Evolutionary conservation across 805 yeast genomes (phyloP).

Genomic region (Metschnikowia kofuensis): DNA sequence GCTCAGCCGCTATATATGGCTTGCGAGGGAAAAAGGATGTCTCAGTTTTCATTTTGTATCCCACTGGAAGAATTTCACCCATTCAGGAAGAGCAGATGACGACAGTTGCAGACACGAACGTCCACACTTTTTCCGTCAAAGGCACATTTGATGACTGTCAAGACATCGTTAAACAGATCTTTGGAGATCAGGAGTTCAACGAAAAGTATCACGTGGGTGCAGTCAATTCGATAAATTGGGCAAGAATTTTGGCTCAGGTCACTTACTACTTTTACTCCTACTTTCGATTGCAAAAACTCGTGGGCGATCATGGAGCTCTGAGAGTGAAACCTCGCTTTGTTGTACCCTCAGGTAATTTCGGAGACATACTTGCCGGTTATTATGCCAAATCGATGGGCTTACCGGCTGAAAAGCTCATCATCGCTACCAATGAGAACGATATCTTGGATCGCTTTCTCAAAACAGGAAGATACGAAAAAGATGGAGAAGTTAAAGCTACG

Average conservation of each 20-base stretch:
- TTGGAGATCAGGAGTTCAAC: conserved; percentile 87
- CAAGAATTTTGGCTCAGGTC: conserved; percentile 95
- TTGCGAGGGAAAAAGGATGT: conserved; percentile 95
- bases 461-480: conserved; percentile 81
- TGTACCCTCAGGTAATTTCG: conserved; percentile 98
- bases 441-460: conserved; percentile 90
- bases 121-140: conserved; percentile 90
- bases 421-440: conserved; percentile 95
- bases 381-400: conserved; percentile 94
- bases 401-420: conserved; percentile 80
- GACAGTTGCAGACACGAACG: conserved; percentile 87
- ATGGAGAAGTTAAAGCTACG: conserved; percentile 75
- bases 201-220: conserved; percentile 92
- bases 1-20: conserved; percentile 98
- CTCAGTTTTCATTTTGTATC: conserved; percentile 93
- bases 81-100: conserved; percentile 99
- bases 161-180: conserved; percentile 89
- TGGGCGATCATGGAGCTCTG: conserved; percentile 3
- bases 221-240: conserved; percentile 98
- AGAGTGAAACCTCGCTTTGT: conserved; percentile 65
- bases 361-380: conserved; percentile 96
- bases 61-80: conserved; percentile 96
- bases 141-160: conserved; percentile 99
- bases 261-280: conserved; percentile 94
- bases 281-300: conserved; percentile 59